Base-by-base conservation (phyloP, 768 basidiomycete genomes). In the Dictyophora rubrovolvata region DNA sequence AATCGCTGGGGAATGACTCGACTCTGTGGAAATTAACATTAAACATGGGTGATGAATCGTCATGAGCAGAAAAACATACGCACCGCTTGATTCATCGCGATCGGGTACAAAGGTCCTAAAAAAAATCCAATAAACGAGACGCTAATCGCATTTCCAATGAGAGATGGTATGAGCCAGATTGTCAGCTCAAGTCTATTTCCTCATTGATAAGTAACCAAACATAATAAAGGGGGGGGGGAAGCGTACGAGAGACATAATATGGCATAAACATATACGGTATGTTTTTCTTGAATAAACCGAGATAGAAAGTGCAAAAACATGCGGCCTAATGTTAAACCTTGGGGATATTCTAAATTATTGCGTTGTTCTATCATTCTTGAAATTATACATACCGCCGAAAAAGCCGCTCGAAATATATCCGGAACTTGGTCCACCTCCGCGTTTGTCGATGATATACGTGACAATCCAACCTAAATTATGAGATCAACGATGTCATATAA, bases 51-150 rank as follows among this genome's bases (percentile, higher is more conserved):
- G 8, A 7, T 52, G 48, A 10, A 17, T 42, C 22, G 33, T 18
- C 23, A 9, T 50, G 17, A 16, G 33, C n/a, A 23, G 48, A 18
- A 42, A n/a, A 46, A 18, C 14, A 12, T 5, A 1, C 81, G 76
- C 6, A 82, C 78, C 1, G 84, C 73, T 48, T 86, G 79, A 66
- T 86, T 87, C 81, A 92, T 83, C 9, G 81, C 75, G 59, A 80
- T 75, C 1, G 78, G 79, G 60, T 76, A 80, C 71, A 77, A 74
- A 1, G 77, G 77, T 21, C 81, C 82, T 37, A 84, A 64, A 14
- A 81, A 61, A 16, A 82, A 55, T 48, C 85, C 85, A 46, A 83
- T 70, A 37, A 86, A 68, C 1, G 81, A 71, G 51, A 80, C 76
- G 12, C 77, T 74, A 6, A 85, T 70, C 0, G 80, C 84, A 47